Evolutionary conservation across 78 protist genomes (phyloP).

Genomic region (Speleostelium caveatum): DNA sequence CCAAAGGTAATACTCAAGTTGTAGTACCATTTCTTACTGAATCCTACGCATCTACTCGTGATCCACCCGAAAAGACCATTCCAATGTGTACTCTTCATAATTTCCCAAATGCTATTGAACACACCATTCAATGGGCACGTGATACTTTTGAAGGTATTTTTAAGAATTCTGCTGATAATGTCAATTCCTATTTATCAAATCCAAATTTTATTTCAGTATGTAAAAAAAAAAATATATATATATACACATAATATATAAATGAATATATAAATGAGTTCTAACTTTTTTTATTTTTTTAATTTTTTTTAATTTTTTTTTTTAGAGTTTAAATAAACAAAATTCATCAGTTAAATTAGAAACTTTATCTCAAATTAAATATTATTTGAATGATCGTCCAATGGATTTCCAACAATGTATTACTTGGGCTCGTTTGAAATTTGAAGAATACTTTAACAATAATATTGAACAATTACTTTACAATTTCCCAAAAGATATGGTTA

Average conservation of each 20-base stretch:
- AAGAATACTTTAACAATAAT: conserved; percentile 88
- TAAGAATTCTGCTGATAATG: conserved; percentile 81
- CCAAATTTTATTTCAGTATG: conserved; percentile 41
- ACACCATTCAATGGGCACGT: conserved; percentile 91
- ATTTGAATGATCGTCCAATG: conserved; percentile 79
- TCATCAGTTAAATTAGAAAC: conserved; percentile 65
- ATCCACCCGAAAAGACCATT: conserved; percentile 97
- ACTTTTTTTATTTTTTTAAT: background rate
- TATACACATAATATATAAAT: background rate
- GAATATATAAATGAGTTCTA: background rate
- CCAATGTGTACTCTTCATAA: conserved; percentile 98
- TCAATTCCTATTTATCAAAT: conserved; percentile 85
- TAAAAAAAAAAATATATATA: background rate
- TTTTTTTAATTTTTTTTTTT: background rate
- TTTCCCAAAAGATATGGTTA: conserved; percentile 97
- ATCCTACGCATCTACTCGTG: conserved; percentile 93
- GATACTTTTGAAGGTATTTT: conserved; percentile 94
- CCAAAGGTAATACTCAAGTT: conserved; percentile 96
- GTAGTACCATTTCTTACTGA: conserved; percentile 97
- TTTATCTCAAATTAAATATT: conserved; percentile 49
- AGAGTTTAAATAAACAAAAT: conserved; percentile 13
- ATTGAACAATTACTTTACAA: conserved; percentile 94
- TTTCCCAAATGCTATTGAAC: conserved; percentile 98
- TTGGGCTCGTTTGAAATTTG: conserved; percentile 97
- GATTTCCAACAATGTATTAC: conserved; percentile 94